phyloP scores from a whole-genome alignment of 305 asterid genomes.

The Striga hermonthica region DNA sequence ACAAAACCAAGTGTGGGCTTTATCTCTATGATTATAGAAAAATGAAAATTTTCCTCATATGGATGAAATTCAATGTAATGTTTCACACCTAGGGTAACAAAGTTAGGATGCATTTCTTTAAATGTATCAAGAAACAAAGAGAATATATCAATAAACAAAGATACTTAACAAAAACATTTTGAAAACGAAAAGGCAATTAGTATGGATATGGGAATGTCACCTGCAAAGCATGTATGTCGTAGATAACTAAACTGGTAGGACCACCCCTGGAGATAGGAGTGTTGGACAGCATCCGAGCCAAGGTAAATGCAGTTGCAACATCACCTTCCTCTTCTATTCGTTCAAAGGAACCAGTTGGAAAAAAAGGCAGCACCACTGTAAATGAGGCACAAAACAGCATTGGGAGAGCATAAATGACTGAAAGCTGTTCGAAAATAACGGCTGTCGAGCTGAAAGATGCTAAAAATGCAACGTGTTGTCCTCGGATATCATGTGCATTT shows the following conservation, averaged over 20 bases:
- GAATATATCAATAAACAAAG: slow-evolving; percentile 14
- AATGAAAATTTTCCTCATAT: not conserved
- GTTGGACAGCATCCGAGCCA: slow-evolving; percentile 94
- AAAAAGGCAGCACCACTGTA: slow-evolving; percentile 82
- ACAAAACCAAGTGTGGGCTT: not conserved
- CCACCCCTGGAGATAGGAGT: slow-evolving; percentile 96
- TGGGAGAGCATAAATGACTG: slow-evolving; percentile 95
- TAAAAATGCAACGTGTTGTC: slow-evolving; percentile 87
- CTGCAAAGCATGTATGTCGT: slow-evolving; percentile 96
- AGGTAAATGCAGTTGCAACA: slow-evolving; percentile 96
- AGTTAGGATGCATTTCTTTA: not conserved
- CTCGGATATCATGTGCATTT: slow-evolving; percentile 86
- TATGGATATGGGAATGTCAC: slow-evolving; percentile 36
- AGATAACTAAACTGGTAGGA: slow-evolving; percentile 92
- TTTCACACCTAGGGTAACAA: slow-evolving; percentile 8
- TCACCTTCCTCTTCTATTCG: slow-evolving; percentile 98
- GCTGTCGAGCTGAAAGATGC: slow-evolving; percentile 96
- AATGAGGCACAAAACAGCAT: slow-evolving; percentile 92
- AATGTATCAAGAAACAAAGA: not conserved
- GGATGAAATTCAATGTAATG: not conserved
- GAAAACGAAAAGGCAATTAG: not conserved
- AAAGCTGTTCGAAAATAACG: slow-evolving; percentile 93
- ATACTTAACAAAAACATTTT: not conserved
- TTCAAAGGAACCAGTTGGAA: slow-evolving; percentile 96
- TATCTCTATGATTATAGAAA: not conserved